Base-by-base conservation (phyloP, 495 filamentous ascomycete species). In the Podospora anserina region DNA sequence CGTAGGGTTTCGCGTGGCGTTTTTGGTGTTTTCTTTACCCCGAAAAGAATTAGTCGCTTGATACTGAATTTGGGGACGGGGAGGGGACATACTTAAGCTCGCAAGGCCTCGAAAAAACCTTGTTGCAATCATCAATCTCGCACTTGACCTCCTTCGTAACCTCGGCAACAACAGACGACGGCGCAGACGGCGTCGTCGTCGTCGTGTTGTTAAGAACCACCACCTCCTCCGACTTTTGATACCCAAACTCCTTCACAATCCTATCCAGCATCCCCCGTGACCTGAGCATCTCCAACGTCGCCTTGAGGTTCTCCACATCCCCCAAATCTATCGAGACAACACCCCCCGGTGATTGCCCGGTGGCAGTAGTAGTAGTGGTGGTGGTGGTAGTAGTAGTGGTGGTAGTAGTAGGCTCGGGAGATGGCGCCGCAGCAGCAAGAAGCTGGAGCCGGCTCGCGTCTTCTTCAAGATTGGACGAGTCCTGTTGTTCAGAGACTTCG, bases 1-100 rank as follows among this genome's bases (percentile, higher is more conserved):
- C 91, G 72, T 95, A 98, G 0, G 94, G 95, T 65, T 89, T 88
- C 27, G 88, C 85, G 76, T 97, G 95, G 9, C 95, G 89, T 72
- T 93, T 96, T 77, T 88, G 82, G 75, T 97, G 94, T 78, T 97
- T 98, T 66, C 92, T 95, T 30, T 27, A 23, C 23, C 23, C 23
- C 34, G 11, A 39, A 49, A 49, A 28, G 32, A 49, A 63, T 13
- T 30, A 28, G 61, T 11, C 16, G 61, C 11, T 18, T 11, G 15
- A 5, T 34, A 26, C 26, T n/a, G 32, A 5, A n/a, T 4, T 30
- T 32, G 30, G 28, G 26, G 11, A 34, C 28, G 49, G n/a, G 30
- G 54, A 3, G 32, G 44, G 11, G 1, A 74, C 85, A 72, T 83
- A 92, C 90, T 86, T 92, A 71, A 94, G 83, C 74, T 93, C 90